A percentile compares a stretch with the other conserved stretches of the same genome.
phyloP scores from a whole-genome alignment of 192 early-diverging fungal species.

The Allomyces macrogynus region DNA sequence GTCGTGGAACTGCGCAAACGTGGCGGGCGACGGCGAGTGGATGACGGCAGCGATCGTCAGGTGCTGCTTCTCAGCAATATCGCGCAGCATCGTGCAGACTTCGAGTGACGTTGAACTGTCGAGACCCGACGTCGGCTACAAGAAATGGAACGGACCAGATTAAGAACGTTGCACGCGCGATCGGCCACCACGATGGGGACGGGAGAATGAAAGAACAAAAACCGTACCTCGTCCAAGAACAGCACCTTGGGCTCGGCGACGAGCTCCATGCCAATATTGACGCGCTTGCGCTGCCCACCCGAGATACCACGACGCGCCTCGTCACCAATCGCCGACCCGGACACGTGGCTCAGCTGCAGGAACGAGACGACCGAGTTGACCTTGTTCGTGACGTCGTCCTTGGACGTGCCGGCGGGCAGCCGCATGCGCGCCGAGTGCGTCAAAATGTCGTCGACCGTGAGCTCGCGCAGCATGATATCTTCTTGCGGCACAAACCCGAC shows the following conservation, averaged over 20 bases:
- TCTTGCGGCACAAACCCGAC: conserved; percentile 60
- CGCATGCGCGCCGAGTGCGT: conserved; percentile 49
- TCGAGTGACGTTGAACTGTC: conserved; percentile 43
- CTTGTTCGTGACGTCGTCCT: conserved; percentile 23
- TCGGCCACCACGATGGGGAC: too few species aligned
- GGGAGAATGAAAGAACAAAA: too few species aligned
- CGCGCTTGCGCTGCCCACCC: conserved; percentile 52
- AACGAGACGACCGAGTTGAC: conserved; percentile 34
- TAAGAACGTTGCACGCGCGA: too few species aligned
- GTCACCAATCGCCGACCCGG: conserved; percentile 30
- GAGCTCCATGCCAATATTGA: conserved; percentile 58
- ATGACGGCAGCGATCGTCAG: conserved; percentile 52
- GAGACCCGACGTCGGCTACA: conserved; percentile 38
- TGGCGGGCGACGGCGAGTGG: conserved; percentile 40
- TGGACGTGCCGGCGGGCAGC: conserved; percentile 17
- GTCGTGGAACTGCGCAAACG: conserved; percentile 51
- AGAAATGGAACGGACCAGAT: too few species aligned
- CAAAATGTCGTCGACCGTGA: conserved; percentile 42
- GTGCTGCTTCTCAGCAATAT: conserved; percentile 33
- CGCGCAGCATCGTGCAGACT: conserved; percentile 34
- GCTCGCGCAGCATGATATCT: conserved; percentile 35
- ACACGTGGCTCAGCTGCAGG: conserved; percentile 30
- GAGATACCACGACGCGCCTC: conserved; percentile 43
- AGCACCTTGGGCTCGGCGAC: conserved; percentile 33
- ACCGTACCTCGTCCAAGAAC: conserved; percentile 34